phyloP scores from a whole-genome alignment of 306 rosid species.

The Herpetospermum pedunculosum region DNA sequence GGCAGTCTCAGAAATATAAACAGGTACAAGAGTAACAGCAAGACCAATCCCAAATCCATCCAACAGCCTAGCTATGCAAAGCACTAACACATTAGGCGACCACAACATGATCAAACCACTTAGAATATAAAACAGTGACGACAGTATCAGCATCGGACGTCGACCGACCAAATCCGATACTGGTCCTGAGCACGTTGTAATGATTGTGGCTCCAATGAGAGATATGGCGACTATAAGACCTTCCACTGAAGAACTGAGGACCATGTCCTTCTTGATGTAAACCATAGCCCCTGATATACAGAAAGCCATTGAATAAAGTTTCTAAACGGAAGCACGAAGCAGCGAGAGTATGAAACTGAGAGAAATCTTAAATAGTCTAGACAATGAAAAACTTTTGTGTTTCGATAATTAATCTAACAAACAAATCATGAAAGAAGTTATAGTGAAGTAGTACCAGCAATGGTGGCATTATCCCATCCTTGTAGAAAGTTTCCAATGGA shows the following conservation, averaged over 20 bases:
- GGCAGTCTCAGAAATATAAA: constrained; percentile 75
- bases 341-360: not conserved
- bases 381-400: not conserved
- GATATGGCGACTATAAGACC: constrained; percentile 90
- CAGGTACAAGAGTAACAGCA: constrained; percentile 66
- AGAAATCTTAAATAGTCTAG: not conserved
- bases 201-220: constrained; percentile 58
- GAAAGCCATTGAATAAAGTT: not conserved
- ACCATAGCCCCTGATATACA: constrained; percentile 50
- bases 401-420: not conserved
- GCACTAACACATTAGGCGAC: constrained; percentile 66
- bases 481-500: constrained; percentile 75
- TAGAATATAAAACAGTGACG: constrained; percentile 51
- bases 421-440: not conserved
- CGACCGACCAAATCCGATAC: constrained; percentile 63
- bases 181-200: constrained; percentile 61
- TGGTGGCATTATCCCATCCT: constrained; percentile 96
- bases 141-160: constrained; percentile 55
- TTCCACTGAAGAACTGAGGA: constrained; percentile 31
- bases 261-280: constrained; percentile 50
- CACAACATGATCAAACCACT: constrained; percentile 67
- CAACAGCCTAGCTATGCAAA: constrained; percentile 50
- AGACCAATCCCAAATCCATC: constrained; percentile 87
- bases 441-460: constrained; percentile 45
- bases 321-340: not conserved